These are phyloP conservation scores for Marasmius fiardii DNA, from an alignment of 1,284 basidiomycete species.

Conservation along the genomic window DNA sequence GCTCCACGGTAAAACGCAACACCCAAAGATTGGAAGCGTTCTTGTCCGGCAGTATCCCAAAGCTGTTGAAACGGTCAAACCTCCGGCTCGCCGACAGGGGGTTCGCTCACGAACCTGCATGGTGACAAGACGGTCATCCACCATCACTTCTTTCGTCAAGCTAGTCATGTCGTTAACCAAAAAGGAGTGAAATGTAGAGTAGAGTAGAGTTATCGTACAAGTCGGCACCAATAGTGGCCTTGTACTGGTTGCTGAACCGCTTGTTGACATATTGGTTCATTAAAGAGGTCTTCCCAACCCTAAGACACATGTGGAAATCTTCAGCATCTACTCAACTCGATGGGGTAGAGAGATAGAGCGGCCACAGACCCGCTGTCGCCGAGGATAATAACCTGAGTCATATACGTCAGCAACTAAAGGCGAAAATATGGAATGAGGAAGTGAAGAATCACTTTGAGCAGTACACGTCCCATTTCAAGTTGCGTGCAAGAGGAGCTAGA, in stretches of 20 bases:
- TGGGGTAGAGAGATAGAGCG: slow-evolving; percentile 9
- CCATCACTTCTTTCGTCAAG: slow-evolving; percentile 98
- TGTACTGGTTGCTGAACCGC: slow-evolving; percentile 99
- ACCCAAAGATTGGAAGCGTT: slow-evolving; percentile 98
- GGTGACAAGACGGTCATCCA: slow-evolving; percentile 96
- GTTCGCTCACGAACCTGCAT: slow-evolving; percentile 77
- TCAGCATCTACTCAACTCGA: slow-evolving; percentile 3
- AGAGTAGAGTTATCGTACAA: slow-evolving; percentile 66
- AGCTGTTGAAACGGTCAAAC: slow-evolving; percentile 48
- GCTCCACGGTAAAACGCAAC: slow-evolving; percentile 99
- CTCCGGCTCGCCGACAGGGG: slow-evolving; percentile 1
- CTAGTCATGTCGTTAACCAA: slow-evolving; percentile 35
- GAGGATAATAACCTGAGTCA: slow-evolving; percentile 88
- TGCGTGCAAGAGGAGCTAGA: slow-evolving; percentile 3
- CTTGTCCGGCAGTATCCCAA: slow-evolving; percentile 99
- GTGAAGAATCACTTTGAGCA: slow-evolving; percentile 76
- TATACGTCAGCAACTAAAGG: slow-evolving; percentile 2
- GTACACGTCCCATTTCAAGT: slow-evolving; percentile 74
- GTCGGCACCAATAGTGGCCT: slow-evolving; percentile 93
- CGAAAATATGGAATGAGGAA: neutral
- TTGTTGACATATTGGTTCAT: slow-evolving; percentile 99
- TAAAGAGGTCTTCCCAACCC: slow-evolving; percentile 98
- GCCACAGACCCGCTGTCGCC: slow-evolving; percentile 90
- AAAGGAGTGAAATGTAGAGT: slow-evolving; percentile 9
- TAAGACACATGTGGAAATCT: slow-evolving; percentile 29